These are phyloP conservation scores for Agastache rugosa DNA, from an alignment of 257 asterid species.

Conservation along the genomic window DNA sequence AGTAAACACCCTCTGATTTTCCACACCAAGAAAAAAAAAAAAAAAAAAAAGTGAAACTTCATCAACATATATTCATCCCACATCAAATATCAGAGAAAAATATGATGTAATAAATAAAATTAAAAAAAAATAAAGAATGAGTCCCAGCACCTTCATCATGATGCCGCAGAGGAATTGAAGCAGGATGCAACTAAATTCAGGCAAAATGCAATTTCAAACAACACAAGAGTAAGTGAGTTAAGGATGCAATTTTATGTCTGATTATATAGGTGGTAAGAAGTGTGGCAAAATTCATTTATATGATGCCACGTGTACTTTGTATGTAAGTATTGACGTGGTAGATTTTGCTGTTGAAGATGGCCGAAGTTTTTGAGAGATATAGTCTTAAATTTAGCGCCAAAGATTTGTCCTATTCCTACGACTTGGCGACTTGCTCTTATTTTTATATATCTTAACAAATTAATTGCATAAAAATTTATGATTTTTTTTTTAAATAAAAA, in stretches of 20 bases:
- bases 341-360: slow-evolving; percentile 27
- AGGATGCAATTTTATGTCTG: background rate
- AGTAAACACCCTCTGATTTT: slow-evolving; percentile 72
- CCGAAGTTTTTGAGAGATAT: slow-evolving; percentile 16
- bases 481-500: too few species aligned
- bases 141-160: slow-evolving; percentile 34
- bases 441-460: too few species aligned
- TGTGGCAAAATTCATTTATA: background rate
- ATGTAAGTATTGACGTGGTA: slow-evolving; percentile 21
- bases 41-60: background rate
- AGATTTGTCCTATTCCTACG: slow-evolving; percentile 30
- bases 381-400: slow-evolving; percentile 29
- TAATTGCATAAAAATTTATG: too few species aligned
- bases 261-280: slow-evolving; percentile 14
- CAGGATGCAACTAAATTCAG: background rate
- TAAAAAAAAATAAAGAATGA: background rate
- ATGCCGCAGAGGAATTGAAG: slow-evolving; percentile 14
- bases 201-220: background rate
- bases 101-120: background rate
- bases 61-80: slow-evolving; percentile 23
- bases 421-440: background rate
- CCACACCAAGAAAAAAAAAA: background rate
- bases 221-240: background rate
- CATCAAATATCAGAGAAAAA: background rate
- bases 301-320: slow-evolving; percentile 38